Conservation (phyloP, 306 rosid species). For the Glycyrrhiza uralensis region DNA sequence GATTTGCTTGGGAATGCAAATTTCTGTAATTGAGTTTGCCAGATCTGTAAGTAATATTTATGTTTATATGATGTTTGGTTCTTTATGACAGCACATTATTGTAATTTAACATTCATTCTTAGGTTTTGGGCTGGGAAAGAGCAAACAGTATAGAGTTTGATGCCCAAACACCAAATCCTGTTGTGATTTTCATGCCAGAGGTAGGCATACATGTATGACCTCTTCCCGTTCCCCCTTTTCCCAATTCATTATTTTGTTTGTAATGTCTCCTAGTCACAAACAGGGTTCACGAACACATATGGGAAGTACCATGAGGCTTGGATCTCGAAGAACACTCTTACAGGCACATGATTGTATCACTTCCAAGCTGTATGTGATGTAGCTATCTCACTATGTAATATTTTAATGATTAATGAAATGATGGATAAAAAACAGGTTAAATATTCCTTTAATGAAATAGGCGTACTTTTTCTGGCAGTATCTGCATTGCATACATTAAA, state of each 20-base stretch:
- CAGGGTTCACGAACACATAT: conserved; percentile 96
- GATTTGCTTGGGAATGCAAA: conserved; percentile 99
- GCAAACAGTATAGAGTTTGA: conserved; percentile 89
- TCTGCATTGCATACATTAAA: not conserved
- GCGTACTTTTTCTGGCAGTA: not conserved
- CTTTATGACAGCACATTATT: not conserved
- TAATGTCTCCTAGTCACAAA: not conserved
- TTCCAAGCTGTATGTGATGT: conserved; percentile 76
- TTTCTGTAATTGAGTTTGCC: conserved; percentile 91
- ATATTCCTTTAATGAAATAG: not conserved
- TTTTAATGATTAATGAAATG: conserved; percentile 12
- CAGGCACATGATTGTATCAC: conserved; percentile 74
- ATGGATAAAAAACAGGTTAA: not conserved
- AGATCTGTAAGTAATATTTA: conserved; percentile 67
- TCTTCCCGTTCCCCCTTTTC: not conserved
- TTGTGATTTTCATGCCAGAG: conserved; percentile 99
- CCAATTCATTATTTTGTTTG: not conserved
- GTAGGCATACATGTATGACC: conserved; percentile 53
- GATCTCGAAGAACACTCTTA: conserved; percentile 87
- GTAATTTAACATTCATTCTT: conserved; percentile 30
- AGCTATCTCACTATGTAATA: conserved; percentile 19
- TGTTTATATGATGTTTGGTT: conserved; percentile 19
- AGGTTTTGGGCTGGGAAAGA: conserved; percentile 88
- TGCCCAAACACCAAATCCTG: conserved; percentile 70
- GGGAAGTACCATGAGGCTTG: conserved; percentile 99